Percentiles rank a stretch among this genome's conserved stretches.
Conservation (phyloP, 805 yeast genomes). For the Kluyveromyces lactis region DNA sequence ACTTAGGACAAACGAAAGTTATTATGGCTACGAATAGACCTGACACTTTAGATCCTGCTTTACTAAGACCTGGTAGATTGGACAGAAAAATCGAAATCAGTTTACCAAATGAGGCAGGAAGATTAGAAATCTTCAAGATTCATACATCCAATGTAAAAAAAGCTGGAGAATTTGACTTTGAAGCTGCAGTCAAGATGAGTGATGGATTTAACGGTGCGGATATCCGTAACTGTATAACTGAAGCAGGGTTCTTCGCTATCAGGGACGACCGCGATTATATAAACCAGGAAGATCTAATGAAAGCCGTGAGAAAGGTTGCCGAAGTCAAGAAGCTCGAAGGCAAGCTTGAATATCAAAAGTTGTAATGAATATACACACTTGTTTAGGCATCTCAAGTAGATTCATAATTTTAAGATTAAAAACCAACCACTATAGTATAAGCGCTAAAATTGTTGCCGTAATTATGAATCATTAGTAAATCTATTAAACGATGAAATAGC, state of each 20-base stretch:
- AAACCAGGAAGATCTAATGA: slow-evolving; percentile 87
- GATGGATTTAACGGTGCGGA: slow-evolving; percentile 99
- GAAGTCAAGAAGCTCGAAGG: slow-evolving; percentile 97
- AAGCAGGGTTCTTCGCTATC: slow-evolving; percentile 96
- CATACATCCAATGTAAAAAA: slow-evolving; percentile 80
- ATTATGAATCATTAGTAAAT: no score
- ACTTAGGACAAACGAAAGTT: slow-evolving; percentile 91
- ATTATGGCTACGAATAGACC: slow-evolving; percentile 99
- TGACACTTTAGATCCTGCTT: slow-evolving; percentile 94
- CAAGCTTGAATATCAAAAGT: slow-evolving; percentile 87
- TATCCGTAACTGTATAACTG: slow-evolving; percentile 93
- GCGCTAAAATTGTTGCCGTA: no score
- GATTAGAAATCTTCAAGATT: slow-evolving; percentile 88
- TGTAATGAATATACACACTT: slow-evolving; percentile 38
- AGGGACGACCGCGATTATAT: slow-evolving; percentile 96
- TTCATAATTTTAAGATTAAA: no score
- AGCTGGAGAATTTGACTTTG: slow-evolving; percentile 94
- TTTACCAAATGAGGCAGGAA: slow-evolving; percentile 91
- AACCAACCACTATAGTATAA: no score
- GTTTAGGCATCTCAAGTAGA: no score
- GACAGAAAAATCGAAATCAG: slow-evolving; percentile 95
- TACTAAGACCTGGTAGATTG: slow-evolving; percentile 93
- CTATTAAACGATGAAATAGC: no score
- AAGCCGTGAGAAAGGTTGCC: slow-evolving; percentile 95
- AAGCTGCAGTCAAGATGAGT: slow-evolving; percentile 95